Evolutionary conservation across 1,139 yeast species (phyloP), one percentile per base, ranked within the genome.

Genomic region (Hemisphaericaspora subhashii): DNA sequence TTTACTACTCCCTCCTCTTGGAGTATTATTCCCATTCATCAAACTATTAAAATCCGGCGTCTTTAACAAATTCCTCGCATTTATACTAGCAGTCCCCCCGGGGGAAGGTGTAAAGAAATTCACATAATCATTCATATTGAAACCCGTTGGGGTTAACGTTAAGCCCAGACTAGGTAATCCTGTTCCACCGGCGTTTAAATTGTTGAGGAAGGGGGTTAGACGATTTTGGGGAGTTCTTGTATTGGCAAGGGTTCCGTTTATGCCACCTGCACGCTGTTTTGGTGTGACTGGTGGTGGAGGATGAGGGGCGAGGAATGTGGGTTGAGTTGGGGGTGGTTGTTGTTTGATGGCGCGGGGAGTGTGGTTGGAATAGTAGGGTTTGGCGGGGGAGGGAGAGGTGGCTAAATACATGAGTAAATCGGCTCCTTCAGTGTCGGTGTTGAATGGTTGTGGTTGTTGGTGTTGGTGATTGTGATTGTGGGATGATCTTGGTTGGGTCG

Each of bases 51-150:
- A 68, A 51, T 71, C 77, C 0, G 77, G 76, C 3, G 77, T 70
- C 39, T 64, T 65, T 43, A 68, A 53, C 39, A 69, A 58, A 43
- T 62, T 64, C 36, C 61, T 62, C 38, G 50, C 53, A 29, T 17
- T 17, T 6, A 29, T 29, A 12, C 15, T 18, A 17, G 45, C 41
- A n/a, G 62, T 64, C 12, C 63, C 61, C 1, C 74, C 74, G 0
- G 92, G 92, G 5, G 87, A 80, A 4, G 94, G 94, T 1, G 88
- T 81, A 53, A 83, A 81, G 51, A 83, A 78, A 55, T 84, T 83
- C 33, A 87, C 85, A 57, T 86, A 86, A 55, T 86, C 95, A 53
- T 80, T 83, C 81, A 86, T 79, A 57, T 86, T 85, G 64, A 86
- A 86, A 7, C 87, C 88, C 3, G 87, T 83, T 0, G 86, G 84